Evolutionary conservation across 1,284 basidiomycete species (phyloP).

Genomic region (Cryptococcus sp.): DNA sequence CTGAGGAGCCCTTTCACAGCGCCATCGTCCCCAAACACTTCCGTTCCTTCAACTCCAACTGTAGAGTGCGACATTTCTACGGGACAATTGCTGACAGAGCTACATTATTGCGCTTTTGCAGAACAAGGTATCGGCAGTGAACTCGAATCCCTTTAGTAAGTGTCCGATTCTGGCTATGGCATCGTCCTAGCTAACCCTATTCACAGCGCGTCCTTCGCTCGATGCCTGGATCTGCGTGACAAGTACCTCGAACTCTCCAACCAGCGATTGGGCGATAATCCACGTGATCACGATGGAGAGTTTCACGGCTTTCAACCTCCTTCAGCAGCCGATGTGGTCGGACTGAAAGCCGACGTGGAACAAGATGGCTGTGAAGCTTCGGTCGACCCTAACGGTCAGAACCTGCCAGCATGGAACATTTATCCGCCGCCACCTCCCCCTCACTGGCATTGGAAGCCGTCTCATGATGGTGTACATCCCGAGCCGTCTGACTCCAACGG

Average conservation of each 20-base stretch:
- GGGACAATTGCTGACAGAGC: conserved; percentile 41
- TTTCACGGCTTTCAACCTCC: conserved; percentile 66
- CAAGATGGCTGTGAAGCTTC: conserved; percentile 36
- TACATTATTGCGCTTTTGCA: conserved; percentile 47
- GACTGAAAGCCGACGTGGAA: conserved; percentile 65
- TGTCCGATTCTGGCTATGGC: conserved; percentile 1
- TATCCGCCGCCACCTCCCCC: conserved; percentile 89
- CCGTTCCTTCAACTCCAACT: conserved; percentile 2
- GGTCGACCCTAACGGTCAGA: not conserved
- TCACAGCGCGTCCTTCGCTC: conserved; percentile 61
- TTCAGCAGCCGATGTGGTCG: conserved; percentile 63
- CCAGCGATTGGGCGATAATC: conserved; percentile 88
- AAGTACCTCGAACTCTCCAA: conserved; percentile 84
- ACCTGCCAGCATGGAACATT: conserved; percentile 70
- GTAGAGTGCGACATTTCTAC: conserved; percentile 4
- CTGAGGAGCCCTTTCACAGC: conserved; percentile 16
- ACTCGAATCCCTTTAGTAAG: conserved; percentile 54
- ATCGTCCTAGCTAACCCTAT: not conserved
- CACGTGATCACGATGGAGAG: conserved; percentile 76
- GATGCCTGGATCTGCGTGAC: conserved; percentile 82
- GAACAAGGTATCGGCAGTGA: conserved; percentile 53
- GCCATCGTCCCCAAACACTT: conserved; percentile 13
- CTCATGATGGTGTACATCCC: conserved; percentile 57
- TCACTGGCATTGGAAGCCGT: conserved; percentile 80
- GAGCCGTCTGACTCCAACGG: conserved; percentile 5